Base-by-base conservation (phyloP, 2,329 filamentous ascomycete genomes). In the Tolypocladium ophioglossoides region DNA sequence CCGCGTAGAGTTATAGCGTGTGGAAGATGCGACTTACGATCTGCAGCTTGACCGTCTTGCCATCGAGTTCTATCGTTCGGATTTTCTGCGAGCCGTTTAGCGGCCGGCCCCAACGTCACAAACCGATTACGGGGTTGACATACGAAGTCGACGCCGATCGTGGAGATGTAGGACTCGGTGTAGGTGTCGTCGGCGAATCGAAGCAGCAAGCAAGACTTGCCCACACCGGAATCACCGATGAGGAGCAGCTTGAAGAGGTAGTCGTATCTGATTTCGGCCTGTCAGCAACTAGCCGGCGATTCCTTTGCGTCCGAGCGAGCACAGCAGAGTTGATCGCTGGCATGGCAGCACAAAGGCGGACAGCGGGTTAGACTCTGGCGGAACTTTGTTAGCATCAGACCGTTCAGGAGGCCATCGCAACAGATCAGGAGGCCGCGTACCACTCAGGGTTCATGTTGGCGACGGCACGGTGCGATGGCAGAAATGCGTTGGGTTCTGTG, bases 161-260 rank as follows among this genome's bases (percentile, higher is more conserved):
- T 99, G 61, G 94, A 97, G 78, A 99, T 99, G 80, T 97, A 99
- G 73, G 89, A 95, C 79, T 97, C 94, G 58, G 94, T 99, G 80
- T 97, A 99, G 74, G 94, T 97, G 70, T 96, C 91, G 72, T 96
- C 94, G 70, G 94, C 94, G 71, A 99, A 99, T 78, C 94, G 91
- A 71, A 99, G 82, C 64, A 99, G 82, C 78, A 99, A 75, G 78
- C 94, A 99, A 70, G 94, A 99, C 87, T 99, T 99, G 87, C 94
- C 94, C 70, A 99, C 94, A 85, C 94, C 94, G 74, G 94, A 99
- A 75, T 99, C 94, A 76, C 94, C 94, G 85, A 99, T 99, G 80
- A 99, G 92, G 76, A 99, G 89, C 63, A 99, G 91, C 86, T 99
- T 99, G 86, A 99, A 99, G 70, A 99, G 91, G 76, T 99, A 99